These are phyloP conservation scores for Colletotrichum salicis DNA, from an alignment of 2,329 filamentous ascomycete genomes.

Conservation along the genomic window DNA sequence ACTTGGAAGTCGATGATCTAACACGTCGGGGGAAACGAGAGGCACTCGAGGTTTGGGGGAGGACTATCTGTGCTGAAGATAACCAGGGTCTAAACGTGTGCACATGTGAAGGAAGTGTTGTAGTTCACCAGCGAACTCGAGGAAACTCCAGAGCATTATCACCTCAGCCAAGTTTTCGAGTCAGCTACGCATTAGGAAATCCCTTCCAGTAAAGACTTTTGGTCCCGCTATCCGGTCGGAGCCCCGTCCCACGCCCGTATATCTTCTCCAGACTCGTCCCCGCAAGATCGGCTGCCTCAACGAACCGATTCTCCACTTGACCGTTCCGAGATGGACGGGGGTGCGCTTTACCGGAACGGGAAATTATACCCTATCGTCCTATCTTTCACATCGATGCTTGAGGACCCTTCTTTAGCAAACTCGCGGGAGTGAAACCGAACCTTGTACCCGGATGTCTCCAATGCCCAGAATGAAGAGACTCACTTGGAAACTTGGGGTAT, in stretches of 20 bases:
- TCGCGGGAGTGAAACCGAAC: conserved; percentile 12
- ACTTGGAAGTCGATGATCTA: neutral
- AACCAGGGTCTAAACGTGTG: neutral
- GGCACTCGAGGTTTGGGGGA: neutral
- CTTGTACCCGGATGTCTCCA: neutral
- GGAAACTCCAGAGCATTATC: conserved; percentile 3
- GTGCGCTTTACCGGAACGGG: conserved; percentile 23
- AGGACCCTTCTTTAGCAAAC: neutral
- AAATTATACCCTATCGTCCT: conserved; percentile 30
- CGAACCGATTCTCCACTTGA: conserved; percentile 19
- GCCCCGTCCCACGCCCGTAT: conserved; percentile 3
- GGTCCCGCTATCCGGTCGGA: neutral
- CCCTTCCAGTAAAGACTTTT: neutral
- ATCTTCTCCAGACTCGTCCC: conserved; percentile 19
- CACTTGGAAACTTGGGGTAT: neutral
- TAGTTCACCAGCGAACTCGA: neutral
- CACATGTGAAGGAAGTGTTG: neutral
- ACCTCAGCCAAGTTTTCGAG: neutral
- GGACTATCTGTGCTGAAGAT: neutral
- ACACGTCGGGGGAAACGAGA: neutral
- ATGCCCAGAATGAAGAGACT: neutral
- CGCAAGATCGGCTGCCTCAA: conserved; percentile 15
- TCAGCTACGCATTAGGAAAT: neutral
- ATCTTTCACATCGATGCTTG: neutral
- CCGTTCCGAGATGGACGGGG: conserved; percentile 23